Evolutionary conservation across 208 protist genomes (phyloP), one percentile per base, ranked within the genome.

Genomic region (Trypanosoma vivax): DNA sequence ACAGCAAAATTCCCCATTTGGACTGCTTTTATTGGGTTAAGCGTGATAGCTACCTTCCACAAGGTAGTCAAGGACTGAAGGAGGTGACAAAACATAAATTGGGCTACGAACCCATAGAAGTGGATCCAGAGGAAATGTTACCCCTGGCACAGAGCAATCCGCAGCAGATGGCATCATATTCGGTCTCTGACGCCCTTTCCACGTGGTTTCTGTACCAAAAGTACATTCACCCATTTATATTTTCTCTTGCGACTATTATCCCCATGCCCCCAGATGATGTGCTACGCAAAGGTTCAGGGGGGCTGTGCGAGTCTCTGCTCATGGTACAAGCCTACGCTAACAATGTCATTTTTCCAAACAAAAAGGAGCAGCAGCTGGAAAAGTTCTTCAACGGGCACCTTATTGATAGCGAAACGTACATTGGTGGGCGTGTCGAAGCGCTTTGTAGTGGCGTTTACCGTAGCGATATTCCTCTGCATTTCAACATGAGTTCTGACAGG

Each of bases 161-260:
- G 9, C 94, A 99, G 65, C 63, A 83, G 10, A 91, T 99, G 70
- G 97, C 98, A 11, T 94, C 89, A n/a, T 99, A 99, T 73, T 99
- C 98, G 0, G 98, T 99, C 2, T 99, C 99, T 5, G 99, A 99
- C 74, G 98, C 99, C 5, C 96, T 99, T 9, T 97, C 98, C 7
- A 99, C 99, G 0, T 99, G 99, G 82, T 99, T 99, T 73, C 79
- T 99, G 13, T 99, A 99, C 71, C 89, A 91, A 56, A 99, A 99
- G 52, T 99, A 98, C 66, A 96, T 99, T 10, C 95, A 99, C 69
- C 96, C 97, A 0, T 99, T 99, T 77, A 99, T 99, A 65, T 99
- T 99, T 69, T 99, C 99, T 0, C 86, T 99, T 16, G 97, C 97
- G 69, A 99, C 88, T 2, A 99, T 99, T 64, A 98, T 99, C 67